These are phyloP conservation scores for Ceratobasidium sp. DNA, from an alignment of 1,284 basidiomycete genomes.

Conservation along the genomic window DNA sequence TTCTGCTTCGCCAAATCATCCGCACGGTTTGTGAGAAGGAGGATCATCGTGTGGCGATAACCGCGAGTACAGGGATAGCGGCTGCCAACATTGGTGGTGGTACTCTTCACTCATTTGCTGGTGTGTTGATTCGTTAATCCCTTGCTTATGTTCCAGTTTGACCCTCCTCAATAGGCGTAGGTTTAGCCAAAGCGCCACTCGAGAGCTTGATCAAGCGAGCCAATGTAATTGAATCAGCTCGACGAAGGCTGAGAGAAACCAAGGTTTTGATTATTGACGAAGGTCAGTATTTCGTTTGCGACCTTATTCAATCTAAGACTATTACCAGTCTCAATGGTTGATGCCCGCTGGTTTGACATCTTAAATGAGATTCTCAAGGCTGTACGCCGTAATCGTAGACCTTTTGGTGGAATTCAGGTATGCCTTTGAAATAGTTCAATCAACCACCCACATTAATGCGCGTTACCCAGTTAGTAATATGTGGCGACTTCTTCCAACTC, in stretches of 20 bases:
- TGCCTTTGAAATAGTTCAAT: no score
- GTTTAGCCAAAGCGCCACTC: no score
- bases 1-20: conserved; percentile 69
- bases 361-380: conserved; percentile 74
- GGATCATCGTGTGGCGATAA: conserved; percentile 69
- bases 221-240: conserved; percentile 77
- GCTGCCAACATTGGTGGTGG: conserved; percentile 70
- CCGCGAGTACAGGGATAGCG: conserved; percentile 71
- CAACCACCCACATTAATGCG: neutral
- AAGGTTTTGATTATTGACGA: conserved; percentile 95
- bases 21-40: conserved; percentile 57
- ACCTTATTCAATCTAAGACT: no score
- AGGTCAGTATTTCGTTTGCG: conserved; percentile 68
- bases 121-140: no score
- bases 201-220: conserved; percentile 78
- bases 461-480: conserved; percentile 75
- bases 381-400: conserved; percentile 72
- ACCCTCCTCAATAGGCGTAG: no score
- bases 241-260: conserved; percentile 77
- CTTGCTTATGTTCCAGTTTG: no score
- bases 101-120: conserved; percentile 70
- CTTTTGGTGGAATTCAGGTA: conserved; percentile 97
- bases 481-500: conserved; percentile 94
- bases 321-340: conserved; percentile 98
- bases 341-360: conserved; percentile 92